phyloP scores from a whole-genome alignment of 2,329 filamentous ascomycete genomes.

The Proliferodiscus dingleyae region DNA sequence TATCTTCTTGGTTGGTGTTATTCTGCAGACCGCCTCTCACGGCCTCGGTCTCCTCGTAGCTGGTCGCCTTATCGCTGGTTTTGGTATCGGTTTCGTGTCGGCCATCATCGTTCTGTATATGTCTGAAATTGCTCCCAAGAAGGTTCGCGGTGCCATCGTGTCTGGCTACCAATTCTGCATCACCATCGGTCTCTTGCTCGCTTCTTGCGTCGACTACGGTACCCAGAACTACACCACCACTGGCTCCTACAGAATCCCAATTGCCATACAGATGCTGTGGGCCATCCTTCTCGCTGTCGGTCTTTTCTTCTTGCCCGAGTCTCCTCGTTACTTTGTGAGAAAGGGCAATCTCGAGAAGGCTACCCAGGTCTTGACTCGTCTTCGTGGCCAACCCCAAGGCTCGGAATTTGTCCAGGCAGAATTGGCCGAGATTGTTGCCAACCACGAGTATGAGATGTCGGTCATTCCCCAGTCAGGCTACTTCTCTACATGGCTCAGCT shows the following conservation, averaged over 20 bases:
- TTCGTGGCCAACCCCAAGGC: conserved; percentile 69
- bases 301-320: conserved; percentile 75
- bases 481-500: conserved; percentile 63
- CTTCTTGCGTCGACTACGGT: conserved; percentile 68
- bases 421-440: conserved; percentile 81
- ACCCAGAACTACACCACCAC: conserved; percentile 58
- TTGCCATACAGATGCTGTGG: conserved; percentile 76
- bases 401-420: conserved; percentile 75
- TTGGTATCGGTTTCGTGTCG: conserved; percentile 77
- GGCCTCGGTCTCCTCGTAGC: conserved; percentile 40
- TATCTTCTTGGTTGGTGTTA: conserved; percentile 64
- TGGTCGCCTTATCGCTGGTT: conserved; percentile 69
- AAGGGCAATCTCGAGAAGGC: conserved; percentile 65
- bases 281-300: conserved; percentile 69
- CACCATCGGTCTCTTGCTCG: conserved; percentile 72
- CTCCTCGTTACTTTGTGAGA: conserved; percentile 81
- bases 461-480: conserved; percentile 62
- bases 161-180: conserved; percentile 80
- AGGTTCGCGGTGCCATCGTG: conserved; percentile 75
- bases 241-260: conserved; percentile 74
- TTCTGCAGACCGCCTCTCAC: conserved; percentile 61
- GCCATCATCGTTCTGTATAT: conserved; percentile 81
- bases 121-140: conserved; percentile 54
- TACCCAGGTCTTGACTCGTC: conserved; percentile 53
- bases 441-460: conserved; percentile 77